Evolutionary conservation across 805 yeast genomes (phyloP), one percentile per base, ranked within the genome.

Genomic region (Barnettozyma pratensis): DNA sequence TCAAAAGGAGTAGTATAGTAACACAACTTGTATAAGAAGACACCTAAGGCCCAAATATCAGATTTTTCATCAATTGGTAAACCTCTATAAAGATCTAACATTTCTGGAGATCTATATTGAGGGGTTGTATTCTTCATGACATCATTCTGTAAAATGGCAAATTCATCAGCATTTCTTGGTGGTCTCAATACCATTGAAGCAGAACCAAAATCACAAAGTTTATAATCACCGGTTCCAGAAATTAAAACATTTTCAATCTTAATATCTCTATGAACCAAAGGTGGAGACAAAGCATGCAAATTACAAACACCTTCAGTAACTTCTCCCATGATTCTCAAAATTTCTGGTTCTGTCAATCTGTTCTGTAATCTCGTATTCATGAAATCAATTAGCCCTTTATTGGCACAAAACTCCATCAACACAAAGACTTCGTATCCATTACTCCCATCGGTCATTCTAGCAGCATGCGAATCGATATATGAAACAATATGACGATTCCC

Each of bases 391-490:
- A 87, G 68, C 1, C 94, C 91, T 51, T 85, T 83, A 12, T 79
- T 75, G 6, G 84, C 75, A 62, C 96, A 87, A 57, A 79, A 82
- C 59, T 87, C 96, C 95, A 87, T 87, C 45, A 87, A 67, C 12
- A 87, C 69, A 52, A 85, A 82, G 43, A 87, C 96, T 63, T 85
- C 95, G 57, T 86, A 87, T 11, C 86, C 87, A 19, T 62, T 63
- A 3, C 71, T 63, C 10, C 50, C 50, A n/a, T 59, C 49, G 27
- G 68, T 49, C 66, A 85, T 69, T 57, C 95, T 75, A 10, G 95
- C 81, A 6, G 99, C 99, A 69, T 94, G 97, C 3, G 97, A 88
- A 65, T 94, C 99, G 45, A 90, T 87, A 65, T 94, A 94, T 3
- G 88, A 82, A 2, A 94, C 99, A 52, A 94, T 81, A 62, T 84